These are phyloP conservation scores for Mortierella alpina DNA, from an alignment of 192 early-diverging fungal genomes.

Conservation along the genomic window DNA sequence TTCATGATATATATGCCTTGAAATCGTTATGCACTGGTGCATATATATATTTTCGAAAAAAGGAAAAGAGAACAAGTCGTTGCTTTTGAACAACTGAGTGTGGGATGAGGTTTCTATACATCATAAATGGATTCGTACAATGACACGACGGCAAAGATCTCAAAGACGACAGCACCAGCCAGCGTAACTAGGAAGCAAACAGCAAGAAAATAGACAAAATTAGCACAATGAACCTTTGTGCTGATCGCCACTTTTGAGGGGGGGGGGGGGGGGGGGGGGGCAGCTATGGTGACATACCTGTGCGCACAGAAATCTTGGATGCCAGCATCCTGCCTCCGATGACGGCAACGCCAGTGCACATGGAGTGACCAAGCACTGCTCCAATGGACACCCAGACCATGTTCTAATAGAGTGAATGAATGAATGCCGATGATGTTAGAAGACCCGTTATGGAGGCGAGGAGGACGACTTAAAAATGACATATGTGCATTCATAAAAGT, in stretches of 20 bases:
- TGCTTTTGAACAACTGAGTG: no score
- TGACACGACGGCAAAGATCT: conserved; percentile 84
- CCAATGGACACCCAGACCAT: conserved; percentile 92
- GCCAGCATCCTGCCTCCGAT: conserved; percentile 93
- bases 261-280: no score
- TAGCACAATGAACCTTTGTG: background rate
- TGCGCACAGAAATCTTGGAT: conserved; percentile 85
- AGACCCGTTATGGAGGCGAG: background rate
- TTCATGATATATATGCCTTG: no score
- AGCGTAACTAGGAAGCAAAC: conserved; percentile 72
- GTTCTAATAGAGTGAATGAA: conserved; percentile 62
- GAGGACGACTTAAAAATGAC: background rate
- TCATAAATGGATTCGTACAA: conserved; percentile 66
- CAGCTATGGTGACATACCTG: conserved; percentile 59
- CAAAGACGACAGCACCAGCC: conserved; percentile 87
- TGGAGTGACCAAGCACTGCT: conserved; percentile 87
- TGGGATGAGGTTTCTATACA: conserved; percentile 5
- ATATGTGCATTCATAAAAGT: background rate
- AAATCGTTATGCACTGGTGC: no score
- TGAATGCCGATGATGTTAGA: conserved; percentile 2
- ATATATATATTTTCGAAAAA: no score
- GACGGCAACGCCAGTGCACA: conserved; percentile 94
- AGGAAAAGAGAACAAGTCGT: no score
- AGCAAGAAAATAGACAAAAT: conserved; percentile 6
- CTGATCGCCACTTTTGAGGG: background rate